Evolutionary conservation across 371 early-diverging fungal species (phyloP).

Genomic region (Batrachochytrium dendrobatidis): DNA sequence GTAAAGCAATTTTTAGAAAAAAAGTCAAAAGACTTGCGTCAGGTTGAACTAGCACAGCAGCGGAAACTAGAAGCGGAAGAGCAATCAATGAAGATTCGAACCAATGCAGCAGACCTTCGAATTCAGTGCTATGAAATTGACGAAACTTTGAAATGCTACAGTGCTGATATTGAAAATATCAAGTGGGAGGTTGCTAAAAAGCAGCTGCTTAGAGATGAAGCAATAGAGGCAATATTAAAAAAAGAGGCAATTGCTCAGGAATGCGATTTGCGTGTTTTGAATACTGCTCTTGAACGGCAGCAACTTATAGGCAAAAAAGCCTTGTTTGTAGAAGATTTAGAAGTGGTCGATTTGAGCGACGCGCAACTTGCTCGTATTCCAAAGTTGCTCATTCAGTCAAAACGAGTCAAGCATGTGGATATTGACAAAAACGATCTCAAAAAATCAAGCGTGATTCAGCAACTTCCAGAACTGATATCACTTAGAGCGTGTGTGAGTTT

Average conservation of each 20-base stretch:
- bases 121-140: slow-evolving; percentile 1
- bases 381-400: neutral
- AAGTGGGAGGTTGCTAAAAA: slow-evolving; percentile 7
- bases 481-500: slow-evolving; percentile 6
- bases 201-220: neutral
- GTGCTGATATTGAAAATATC: neutral
- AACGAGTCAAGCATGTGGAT: slow-evolving; percentile 7
- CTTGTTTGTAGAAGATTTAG: slow-evolving; percentile 7
- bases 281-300: slow-evolving; percentile 7
- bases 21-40: neutral
- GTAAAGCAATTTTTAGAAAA: neutral
- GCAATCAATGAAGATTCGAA: neutral
- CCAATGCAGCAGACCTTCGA: slow-evolving; percentile 6
- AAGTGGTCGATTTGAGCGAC: slow-evolving; percentile 9
- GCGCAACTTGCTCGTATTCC: slow-evolving; percentile 3
- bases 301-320: neutral
- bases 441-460: neutral
- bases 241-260: slow-evolving; percentile 4
- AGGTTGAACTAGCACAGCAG: neutral
- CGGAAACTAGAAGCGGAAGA: neutral
- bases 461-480: slow-evolving; percentile 5
- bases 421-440: slow-evolving; percentile 6
- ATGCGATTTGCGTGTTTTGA: neutral
- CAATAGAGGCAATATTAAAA: neutral
- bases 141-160: neutral